Percentiles rank a stretch among this genome's conserved stretches.
These are phyloP conservation scores for Magnolia officinalis DNA, from an alignment of 164 flowering plant genomes.

Conservation along the genomic window DNA sequence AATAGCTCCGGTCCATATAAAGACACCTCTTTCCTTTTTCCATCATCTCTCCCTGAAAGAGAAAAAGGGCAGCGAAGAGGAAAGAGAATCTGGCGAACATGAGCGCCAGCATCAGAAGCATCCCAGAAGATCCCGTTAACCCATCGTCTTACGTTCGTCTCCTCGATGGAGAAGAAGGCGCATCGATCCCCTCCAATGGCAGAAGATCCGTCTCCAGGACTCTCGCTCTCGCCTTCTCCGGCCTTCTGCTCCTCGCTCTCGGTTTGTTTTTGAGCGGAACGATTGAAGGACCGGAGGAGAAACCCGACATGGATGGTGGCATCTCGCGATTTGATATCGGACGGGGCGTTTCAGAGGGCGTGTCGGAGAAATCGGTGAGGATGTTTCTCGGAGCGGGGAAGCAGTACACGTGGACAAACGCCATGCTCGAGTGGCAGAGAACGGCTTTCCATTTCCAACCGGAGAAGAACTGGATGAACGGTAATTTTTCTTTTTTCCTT, in stretches of 20 bases:
- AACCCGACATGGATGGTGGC: not conserved
- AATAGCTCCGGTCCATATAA: no score
- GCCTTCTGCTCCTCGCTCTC: not conserved
- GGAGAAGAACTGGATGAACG: conserved; percentile 83
- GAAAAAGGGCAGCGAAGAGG: not conserved
- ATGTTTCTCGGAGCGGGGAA: not conserved
- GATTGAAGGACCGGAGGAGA: not conserved
- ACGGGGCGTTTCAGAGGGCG: conserved; percentile 16
- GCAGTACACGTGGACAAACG: conserved; percentile 15
- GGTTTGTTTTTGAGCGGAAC: not conserved
- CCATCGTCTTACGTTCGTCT: not conserved
- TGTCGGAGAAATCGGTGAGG: conserved; percentile 16
- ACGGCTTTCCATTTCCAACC: conserved; percentile 78
- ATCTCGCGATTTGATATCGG: not conserved
- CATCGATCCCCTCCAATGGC: not conserved
- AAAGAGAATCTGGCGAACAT: not conserved
- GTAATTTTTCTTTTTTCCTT: conserved; percentile 12
- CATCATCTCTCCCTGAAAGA: no score
- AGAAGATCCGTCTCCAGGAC: not conserved
- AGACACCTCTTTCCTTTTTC: no score
- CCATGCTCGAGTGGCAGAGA: conserved; percentile 20
- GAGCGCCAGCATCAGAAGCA: not conserved
- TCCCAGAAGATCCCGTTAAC: not conserved
- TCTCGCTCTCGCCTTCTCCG: not conserved
- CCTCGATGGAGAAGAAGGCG: not conserved